These are phyloP conservation scores for Beauveria caledonica DNA, from an alignment of 2,329 filamentous ascomycete species.

Conservation along the genomic window DNA sequence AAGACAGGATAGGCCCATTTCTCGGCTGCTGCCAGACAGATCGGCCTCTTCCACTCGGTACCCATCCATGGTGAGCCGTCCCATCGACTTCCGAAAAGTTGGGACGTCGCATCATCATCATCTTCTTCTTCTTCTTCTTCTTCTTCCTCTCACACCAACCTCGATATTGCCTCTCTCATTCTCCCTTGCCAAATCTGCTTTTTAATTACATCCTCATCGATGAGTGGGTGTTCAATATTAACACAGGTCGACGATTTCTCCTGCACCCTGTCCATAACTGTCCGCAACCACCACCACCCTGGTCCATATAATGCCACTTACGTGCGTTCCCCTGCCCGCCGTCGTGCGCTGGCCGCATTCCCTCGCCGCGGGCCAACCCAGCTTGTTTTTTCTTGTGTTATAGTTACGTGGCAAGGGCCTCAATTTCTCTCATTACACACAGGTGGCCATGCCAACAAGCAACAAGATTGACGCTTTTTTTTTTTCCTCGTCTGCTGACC, in stretches of 20 bases:
- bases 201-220: background rate
- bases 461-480: background rate
- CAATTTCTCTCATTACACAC: too few relatives aligned
- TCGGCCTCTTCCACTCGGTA: background rate
- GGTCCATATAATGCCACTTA: background rate
- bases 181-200: background rate
- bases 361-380: background rate
- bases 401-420: too few relatives aligned
- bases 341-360: background rate
- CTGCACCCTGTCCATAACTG: background rate
- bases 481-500: background rate
- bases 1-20: background rate
- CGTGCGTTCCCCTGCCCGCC: background rate
- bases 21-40: background rate
- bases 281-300: background rate
- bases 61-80: background rate
- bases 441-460: too few relatives aligned
- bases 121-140: too few relatives aligned
- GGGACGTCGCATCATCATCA: background rate
- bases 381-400: background rate
- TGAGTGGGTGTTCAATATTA: background rate
- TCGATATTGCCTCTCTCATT: background rate
- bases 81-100: background rate
- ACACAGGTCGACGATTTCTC: background rate
- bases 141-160: background rate